Percentiles rank a stretch among this genome's conserved stretches.
Conservation (phyloP, 2,329 filamentous ascomycete genomes). For the Thelonectria olida region DNA sequence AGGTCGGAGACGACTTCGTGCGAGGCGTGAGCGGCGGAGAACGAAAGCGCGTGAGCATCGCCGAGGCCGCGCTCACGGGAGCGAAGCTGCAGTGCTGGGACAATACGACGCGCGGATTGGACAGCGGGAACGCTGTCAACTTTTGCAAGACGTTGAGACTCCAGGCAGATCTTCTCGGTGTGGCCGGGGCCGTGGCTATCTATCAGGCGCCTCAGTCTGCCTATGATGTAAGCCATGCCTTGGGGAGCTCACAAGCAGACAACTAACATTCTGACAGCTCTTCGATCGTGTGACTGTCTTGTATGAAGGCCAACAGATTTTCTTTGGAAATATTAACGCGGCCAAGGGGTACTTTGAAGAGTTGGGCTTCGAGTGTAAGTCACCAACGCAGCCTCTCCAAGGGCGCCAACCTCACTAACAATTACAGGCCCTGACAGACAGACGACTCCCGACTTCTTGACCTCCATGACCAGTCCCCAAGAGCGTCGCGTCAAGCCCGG, state of each 20-base stretch:
- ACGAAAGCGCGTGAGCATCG: slow-evolving; percentile 80
- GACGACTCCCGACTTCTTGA: slow-evolving; percentile 40
- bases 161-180: slow-evolving; percentile 39
- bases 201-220: slow-evolving; percentile 71
- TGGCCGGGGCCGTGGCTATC: slow-evolving; percentile 48
- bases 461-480: slow-evolving; percentile 54
- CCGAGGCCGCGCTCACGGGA: slow-evolving; percentile 63
- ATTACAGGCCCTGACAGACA: slow-evolving; percentile 35
- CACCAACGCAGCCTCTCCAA: too few species aligned
- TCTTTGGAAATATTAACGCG: slow-evolving; percentile 65
- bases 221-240: slow-evolving; percentile 53
- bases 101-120: slow-evolving; percentile 42
- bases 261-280: too few species aligned
- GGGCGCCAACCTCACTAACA: fast-evolving
- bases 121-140: slow-evolving; percentile 41
- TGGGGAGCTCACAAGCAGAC: neutral
- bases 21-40: slow-evolving; percentile 82
- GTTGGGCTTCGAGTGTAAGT: slow-evolving; percentile 37
- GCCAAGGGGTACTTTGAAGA: slow-evolving; percentile 70
- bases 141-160: slow-evolving; percentile 39
- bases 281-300: slow-evolving; percentile 76
- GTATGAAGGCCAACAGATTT: slow-evolving; percentile 74
- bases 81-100: slow-evolving; percentile 46
- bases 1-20: slow-evolving; percentile 74
- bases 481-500: slow-evolving; percentile 46